Base-by-base conservation (phyloP, 192 early-diverging fungal genomes). In the Coemansia sp. region DNA sequence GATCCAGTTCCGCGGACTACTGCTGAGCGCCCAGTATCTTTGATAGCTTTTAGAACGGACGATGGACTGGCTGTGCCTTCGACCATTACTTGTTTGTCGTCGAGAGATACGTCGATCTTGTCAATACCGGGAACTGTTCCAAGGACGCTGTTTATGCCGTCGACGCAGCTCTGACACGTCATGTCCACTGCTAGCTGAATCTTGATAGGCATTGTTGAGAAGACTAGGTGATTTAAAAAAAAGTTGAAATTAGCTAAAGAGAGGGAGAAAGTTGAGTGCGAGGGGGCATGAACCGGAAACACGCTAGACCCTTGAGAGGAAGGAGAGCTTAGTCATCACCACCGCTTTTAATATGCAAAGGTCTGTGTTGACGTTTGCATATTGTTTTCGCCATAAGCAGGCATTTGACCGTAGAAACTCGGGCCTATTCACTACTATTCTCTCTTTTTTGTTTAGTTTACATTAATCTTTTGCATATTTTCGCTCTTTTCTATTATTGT, bases 121-220 rank as follows among this genome's bases (percentile, higher is more conserved):
- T 84, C 85, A 44, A 95, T 84, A 63, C 87, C 91, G 66, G 77
- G 72, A 42, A 86, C 80, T 13, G 60, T 41, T 36, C 71, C 63
- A 3, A 94, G 87, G 11, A 90, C 89, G 18, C 86, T 80, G 12
- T 75, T 78, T 62, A 95, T 87, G 63, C 89, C 87, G 34, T 90
- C 71, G 1, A 91, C 93, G 68, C 95, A 96, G 31, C 86, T 87
- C 76, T 90, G 85, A 75, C 95, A 96, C 18, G 91, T 90, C 91
- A 96, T 90, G 78, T 94, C 89, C 27, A 96, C 93, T 6, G 93
- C 93, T 47, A 94, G 93, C 73, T 96, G 92, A 3, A 91, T 88
- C 85, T 90, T 70, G 67, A 82, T 80, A 24, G 47, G 40, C 76
- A 79, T 75, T 47, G 5, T 63, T 3, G 15, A 43, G 4, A 43